Conservation (phyloP, 116 monocot genomes). For the Papilionanthe hybrid region DNA sequence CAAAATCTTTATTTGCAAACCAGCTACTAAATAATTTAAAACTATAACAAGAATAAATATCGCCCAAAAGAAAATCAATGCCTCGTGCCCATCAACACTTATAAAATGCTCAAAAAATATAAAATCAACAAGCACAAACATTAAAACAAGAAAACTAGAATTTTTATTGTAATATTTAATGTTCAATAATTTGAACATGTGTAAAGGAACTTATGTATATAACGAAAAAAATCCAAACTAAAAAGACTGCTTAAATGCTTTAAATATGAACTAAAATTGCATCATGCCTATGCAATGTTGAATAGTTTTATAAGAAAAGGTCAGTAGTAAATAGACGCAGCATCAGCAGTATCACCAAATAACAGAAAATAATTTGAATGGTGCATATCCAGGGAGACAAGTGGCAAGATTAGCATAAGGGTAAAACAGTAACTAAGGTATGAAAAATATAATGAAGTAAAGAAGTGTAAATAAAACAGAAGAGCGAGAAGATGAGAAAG, state of each 20-base stretch:
- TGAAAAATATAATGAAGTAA: not conserved
- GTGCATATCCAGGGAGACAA: not conserved
- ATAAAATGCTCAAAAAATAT: too few species aligned
- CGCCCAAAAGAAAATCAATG: too few species aligned
- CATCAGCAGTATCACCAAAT: not conserved
- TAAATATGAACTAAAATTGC: not conserved
- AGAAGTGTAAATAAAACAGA: not conserved
- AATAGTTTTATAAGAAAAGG: not conserved
- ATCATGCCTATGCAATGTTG: not conserved
- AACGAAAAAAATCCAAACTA: not conserved
- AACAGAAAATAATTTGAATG: not conserved
- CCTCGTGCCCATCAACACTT: too few species aligned
- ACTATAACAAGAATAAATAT: too few species aligned
- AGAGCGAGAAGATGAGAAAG: not conserved
- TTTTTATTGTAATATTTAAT: not conserved
- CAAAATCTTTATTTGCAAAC: too few species aligned
- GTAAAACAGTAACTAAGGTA: not conserved
- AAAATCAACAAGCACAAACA: not conserved
- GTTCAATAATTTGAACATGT: not conserved
- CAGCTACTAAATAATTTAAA: too few species aligned
- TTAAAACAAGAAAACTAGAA: not conserved
- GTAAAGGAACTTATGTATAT: not conserved
- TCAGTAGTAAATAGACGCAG: not conserved
- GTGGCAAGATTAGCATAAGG: not conserved
- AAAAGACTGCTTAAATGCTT: not conserved